phyloP scores from a whole-genome alignment of 805 yeast genomes.

The Wickerhamiella azymoides region DNA sequence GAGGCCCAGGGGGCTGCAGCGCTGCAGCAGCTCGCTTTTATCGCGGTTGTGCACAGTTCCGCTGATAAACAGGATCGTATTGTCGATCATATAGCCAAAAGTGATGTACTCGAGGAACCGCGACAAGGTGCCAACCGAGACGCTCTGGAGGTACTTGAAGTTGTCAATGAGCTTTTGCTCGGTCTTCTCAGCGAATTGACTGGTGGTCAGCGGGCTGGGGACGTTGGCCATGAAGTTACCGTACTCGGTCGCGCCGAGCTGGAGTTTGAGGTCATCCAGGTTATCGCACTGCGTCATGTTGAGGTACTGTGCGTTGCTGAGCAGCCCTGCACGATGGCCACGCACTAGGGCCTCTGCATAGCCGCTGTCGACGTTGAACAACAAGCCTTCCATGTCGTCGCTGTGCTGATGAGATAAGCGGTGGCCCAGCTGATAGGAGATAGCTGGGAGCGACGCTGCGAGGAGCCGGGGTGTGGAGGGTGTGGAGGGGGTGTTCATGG shows the following conservation, averaged over 20 bases:
- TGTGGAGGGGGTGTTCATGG: too few species aligned
- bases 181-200: conserved; percentile 70
- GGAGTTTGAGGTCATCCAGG: conserved; percentile 85
- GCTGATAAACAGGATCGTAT: conserved; percentile 87
- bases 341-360: conserved; percentile 89
- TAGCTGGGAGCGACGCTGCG: neutral
- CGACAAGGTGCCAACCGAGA: conserved; percentile 66
- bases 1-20: conserved; percentile 98
- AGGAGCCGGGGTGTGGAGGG: neutral
- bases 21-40: conserved; percentile 67
- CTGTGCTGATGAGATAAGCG: neutral
- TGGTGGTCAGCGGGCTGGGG: conserved; percentile 71
- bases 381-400: conserved; percentile 78
- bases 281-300: conserved; percentile 93
- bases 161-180: conserved; percentile 63
- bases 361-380: conserved; percentile 80
- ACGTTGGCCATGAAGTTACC: conserved; percentile 78
- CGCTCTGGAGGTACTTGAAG: conserved; percentile 72
- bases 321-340: conserved; percentile 77
- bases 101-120: conserved; percentile 84
- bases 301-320: conserved; percentile 66
- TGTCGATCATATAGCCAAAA: conserved; percentile 97
- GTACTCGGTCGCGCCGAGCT: conserved; percentile 90
- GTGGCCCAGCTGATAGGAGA: neutral
- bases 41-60: conserved; percentile 96